phyloP scores from a whole-genome alignment of 208 protist species.

The Lotmaria passim region DNA sequence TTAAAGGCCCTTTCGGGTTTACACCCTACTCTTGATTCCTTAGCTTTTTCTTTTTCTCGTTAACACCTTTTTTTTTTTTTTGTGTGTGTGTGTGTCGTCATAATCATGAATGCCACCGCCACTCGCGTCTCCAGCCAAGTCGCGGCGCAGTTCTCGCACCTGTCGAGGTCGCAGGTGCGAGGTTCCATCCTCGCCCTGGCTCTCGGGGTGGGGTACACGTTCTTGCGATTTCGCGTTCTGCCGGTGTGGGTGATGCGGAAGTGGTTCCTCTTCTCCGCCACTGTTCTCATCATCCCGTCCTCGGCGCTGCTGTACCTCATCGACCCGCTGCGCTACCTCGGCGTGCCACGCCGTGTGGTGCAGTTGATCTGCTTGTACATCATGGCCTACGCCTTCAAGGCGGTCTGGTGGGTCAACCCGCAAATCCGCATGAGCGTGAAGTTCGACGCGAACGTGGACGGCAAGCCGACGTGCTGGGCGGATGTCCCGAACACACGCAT shows the following conservation, averaged over 20 bases:
- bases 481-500: constrained; percentile 36
- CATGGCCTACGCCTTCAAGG: constrained; percentile 35
- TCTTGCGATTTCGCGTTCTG: constrained; percentile 41
- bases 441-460: constrained; percentile 46
- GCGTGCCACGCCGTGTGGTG: constrained; percentile 36
- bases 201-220: constrained; percentile 35
- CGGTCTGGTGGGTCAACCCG: constrained; percentile 46
- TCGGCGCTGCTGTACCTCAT: constrained; percentile 40
- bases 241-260: constrained; percentile 43
- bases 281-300: constrained; percentile 35
- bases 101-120: constrained; percentile 1
- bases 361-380: constrained; percentile 35
- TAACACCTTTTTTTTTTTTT: background rate
- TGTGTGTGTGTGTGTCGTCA: background rate
- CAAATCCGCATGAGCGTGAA: constrained; percentile 43
- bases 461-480: constrained; percentile 34
- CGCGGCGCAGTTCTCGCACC: constrained; percentile 4
- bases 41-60: background rate
- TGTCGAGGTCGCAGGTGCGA: constrained; percentile 13
- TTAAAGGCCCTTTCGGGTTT: too few relatives aligned
- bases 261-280: constrained; percentile 53
- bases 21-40: background rate
- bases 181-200: constrained; percentile 32
- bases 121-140: constrained; percentile 4
- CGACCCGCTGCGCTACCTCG: constrained; percentile 49